Evolutionary conservation across 2,329 filamentous ascomycete species (phyloP).

Genomic region (Orbilia quercus): DNA sequence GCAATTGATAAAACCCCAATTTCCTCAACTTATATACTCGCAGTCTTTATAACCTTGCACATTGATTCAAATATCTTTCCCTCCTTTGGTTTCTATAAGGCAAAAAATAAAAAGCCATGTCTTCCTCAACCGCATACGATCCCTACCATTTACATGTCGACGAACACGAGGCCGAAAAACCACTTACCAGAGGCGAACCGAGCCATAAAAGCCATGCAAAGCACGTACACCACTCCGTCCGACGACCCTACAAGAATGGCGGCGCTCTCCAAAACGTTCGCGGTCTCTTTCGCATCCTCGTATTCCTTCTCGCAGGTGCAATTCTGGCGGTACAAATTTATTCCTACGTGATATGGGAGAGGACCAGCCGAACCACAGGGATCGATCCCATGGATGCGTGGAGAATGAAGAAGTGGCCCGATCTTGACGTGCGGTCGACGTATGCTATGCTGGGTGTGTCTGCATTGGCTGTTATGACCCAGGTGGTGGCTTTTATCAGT

Average conservation of each 20-base stretch:
- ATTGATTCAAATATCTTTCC: not conserved
- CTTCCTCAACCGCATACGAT: not conserved
- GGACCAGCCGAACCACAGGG: not conserved
- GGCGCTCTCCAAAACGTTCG: not conserved
- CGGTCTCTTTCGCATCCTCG: not conserved
- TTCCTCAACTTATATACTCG: too few relatives aligned
- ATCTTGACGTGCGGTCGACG: not conserved
- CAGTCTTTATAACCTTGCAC: not conserved
- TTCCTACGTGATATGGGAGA: not conserved
- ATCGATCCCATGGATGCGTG: slow-evolving; percentile 1
- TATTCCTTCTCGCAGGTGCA: slow-evolving; percentile 2
- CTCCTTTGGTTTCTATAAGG: not conserved
- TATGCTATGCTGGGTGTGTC: not conserved
- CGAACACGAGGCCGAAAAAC: slow-evolving; percentile 10
- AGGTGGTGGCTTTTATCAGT: not conserved
- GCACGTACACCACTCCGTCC: not conserved
- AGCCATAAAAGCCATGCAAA: not conserved
- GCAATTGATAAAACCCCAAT: too few relatives aligned
- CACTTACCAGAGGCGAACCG: not conserved
- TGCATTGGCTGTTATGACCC: not conserved
- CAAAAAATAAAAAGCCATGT: not conserved
- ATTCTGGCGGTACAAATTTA: slow-evolving; percentile 5
- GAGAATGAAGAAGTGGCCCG: slow-evolving; percentile 7
- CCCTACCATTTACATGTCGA: not conserved
- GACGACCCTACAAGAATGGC: not conserved